Evolutionary conservation across 2,329 filamentous ascomycete genomes (phyloP).

Genomic region (Aschersonia sp.): DNA sequence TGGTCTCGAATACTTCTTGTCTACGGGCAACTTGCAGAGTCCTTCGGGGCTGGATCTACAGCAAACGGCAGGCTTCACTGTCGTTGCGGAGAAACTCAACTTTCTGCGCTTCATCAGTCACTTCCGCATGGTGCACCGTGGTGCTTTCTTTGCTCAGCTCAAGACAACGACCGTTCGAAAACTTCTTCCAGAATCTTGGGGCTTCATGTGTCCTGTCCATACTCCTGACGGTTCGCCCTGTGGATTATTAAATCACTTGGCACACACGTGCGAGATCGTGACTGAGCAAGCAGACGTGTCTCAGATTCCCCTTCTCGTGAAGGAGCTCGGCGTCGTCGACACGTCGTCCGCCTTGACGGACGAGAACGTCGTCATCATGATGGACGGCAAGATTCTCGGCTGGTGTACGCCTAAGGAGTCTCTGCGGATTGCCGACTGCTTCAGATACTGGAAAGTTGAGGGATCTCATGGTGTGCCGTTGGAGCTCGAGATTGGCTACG

Average conservation of each 20-base stretch:
- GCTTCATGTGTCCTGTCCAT: conserved; percentile 92
- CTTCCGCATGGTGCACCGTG: conserved; percentile 97
- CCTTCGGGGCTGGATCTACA: conserved; percentile 87
- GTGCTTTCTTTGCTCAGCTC: conserved; percentile 94
- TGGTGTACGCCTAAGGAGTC: conserved; percentile 83
- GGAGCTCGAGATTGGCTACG: conserved; percentile 81
- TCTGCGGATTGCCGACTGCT: conserved; percentile 65
- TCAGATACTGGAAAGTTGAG: conserved; percentile 92
- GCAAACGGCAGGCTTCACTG: conserved; percentile 86
- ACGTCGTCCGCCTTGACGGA: conserved; percentile 65
- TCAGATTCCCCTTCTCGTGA: conserved; percentile 56
- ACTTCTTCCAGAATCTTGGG: conserved; percentile 91
- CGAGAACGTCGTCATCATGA: conserved; percentile 76
- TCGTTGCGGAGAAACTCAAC: conserved; percentile 97
- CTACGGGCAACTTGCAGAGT: conserved; percentile 86
- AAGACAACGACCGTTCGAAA: conserved; percentile 97
- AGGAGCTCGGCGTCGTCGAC: conserved; percentile 65
- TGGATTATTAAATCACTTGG: conserved; percentile 85
- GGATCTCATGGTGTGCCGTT: conserved; percentile 66
- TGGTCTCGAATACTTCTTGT: conserved; percentile 86
- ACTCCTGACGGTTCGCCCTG: conserved; percentile 94
- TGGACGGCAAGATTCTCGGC: conserved; percentile 81
- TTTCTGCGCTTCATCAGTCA: conserved; percentile 97
- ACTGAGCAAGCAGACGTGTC: conserved; percentile 64
- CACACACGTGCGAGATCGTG: conserved; percentile 86